A percentile compares a stretch with the other conserved stretches of the same genome.
phyloP scores from a whole-genome alignment of 345 rosid species.

The Syzygium aqueum region DNA sequence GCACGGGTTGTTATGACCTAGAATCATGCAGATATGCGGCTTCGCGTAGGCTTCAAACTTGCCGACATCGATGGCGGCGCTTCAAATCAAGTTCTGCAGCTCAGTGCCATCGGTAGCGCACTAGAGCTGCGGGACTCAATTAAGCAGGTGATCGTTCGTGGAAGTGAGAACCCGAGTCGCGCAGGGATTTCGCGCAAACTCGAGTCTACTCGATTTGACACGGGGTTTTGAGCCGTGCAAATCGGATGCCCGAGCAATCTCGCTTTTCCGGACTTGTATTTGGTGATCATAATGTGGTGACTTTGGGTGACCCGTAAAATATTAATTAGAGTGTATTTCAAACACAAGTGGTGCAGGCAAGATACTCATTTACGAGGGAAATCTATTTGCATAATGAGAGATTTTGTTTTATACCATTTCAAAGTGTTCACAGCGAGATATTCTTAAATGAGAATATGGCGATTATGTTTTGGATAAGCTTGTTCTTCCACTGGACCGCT shows the following conservation, averaged over 20 bases:
- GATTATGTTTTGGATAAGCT: too few relatives aligned
- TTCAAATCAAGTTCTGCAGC: background rate
- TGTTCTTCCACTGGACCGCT: too few relatives aligned
- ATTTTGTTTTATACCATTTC: too few relatives aligned
- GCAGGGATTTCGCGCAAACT: background rate
- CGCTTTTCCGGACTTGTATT: background rate
- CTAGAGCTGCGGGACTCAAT: background rate
- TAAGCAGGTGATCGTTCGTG: background rate
- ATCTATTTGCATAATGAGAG: too few relatives aligned
- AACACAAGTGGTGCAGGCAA: too few relatives aligned
- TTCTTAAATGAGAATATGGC: too few relatives aligned
- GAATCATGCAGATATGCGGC: background rate
- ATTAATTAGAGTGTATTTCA: too few relatives aligned
- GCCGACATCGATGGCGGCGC: background rate
- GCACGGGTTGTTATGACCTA: background rate
- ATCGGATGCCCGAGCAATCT: background rate
- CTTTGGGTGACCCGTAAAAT: accelerated
- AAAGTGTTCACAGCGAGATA: too few relatives aligned
- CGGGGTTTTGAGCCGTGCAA: background rate
- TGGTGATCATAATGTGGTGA: background rate
- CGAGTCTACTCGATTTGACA: background rate
- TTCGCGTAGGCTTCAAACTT: accelerated
- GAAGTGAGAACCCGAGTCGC: background rate
- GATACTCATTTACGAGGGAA: too few relatives aligned
- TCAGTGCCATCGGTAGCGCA: background rate